phyloP scores from a whole-genome alignment of 2,329 filamentous ascomycete species.

The Colletotrichum liriopes region DNA sequence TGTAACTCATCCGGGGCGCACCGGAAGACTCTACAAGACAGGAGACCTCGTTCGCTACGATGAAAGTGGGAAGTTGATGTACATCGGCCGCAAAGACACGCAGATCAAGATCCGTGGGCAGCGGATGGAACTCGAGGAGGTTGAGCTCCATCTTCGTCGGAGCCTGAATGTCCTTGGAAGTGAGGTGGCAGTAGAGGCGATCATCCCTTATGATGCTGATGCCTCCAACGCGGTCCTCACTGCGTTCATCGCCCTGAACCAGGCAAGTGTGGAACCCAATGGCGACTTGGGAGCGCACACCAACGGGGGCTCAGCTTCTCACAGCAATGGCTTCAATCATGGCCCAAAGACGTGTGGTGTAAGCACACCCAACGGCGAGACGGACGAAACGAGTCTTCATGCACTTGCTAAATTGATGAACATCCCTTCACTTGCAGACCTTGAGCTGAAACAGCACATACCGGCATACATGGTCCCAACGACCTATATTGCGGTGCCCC shows the following conservation, averaged over 20 bases:
- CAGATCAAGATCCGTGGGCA: slow-evolving; percentile 54
- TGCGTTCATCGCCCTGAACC: not conserved
- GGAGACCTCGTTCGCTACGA: slow-evolving; percentile 48
- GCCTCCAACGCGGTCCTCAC: not conserved
- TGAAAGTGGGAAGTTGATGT: slow-evolving; percentile 46
- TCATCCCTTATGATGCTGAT: not conserved
- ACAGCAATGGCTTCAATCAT: too few species aligned
- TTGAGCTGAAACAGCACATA: slow-evolving; percentile 17
- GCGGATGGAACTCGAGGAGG: slow-evolving; percentile 52
- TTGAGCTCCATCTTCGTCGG: slow-evolving; percentile 46
- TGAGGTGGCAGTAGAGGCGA: not conserved
- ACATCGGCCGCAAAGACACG: slow-evolving; percentile 48
- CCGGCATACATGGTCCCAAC: slow-evolving; percentile 43
- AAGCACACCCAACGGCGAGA: too few species aligned
- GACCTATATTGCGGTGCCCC: slow-evolving; percentile 33
- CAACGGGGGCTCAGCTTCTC: too few species aligned
- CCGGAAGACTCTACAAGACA: slow-evolving; percentile 45
- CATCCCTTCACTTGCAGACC: not conserved
- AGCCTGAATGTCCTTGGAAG: not conserved
- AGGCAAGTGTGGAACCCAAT: too few species aligned
- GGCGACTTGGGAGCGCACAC: too few species aligned
- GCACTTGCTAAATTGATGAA: not conserved
- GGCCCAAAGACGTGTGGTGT: too few species aligned
- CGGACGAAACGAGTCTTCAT: too few species aligned
- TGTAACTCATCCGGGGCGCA: slow-evolving; percentile 42